Evolutionary conservation across 73 alveolate species (phyloP).

Genomic region (Paraurostyla sp.): DNA sequence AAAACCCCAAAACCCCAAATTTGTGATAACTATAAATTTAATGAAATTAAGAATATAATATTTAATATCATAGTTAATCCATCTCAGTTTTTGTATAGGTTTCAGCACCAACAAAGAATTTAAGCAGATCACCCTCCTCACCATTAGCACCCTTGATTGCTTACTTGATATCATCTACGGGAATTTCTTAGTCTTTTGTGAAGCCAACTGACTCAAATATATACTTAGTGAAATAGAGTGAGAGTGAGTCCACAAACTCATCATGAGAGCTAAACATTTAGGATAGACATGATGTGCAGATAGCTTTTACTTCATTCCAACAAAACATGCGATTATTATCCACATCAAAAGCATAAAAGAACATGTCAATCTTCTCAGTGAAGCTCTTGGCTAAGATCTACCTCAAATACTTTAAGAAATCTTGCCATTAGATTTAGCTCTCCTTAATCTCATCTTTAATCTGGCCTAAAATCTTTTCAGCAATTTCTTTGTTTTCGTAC

Average conservation of each 20-base stretch:
- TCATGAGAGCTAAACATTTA: constrained; percentile 18
- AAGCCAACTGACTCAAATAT: constrained; percentile 47
- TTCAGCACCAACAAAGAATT: constrained; percentile 44
- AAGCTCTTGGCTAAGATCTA: constrained; percentile 28
- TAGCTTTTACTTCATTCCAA: constrained; percentile 31
- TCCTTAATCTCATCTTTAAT: constrained; percentile 10
- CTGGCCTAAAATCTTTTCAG: background rate
- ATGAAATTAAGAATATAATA: no score
- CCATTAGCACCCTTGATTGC: constrained; percentile 34
- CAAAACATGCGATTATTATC: constrained; percentile 14
- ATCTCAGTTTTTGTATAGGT: background rate
- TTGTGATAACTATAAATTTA: no score
- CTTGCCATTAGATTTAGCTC: constrained; percentile 12
- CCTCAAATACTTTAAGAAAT: constrained; percentile 21
- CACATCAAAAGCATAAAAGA: constrained; percentile 54
- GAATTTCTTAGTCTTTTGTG: constrained; percentile 24
- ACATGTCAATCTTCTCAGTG: constrained; percentile 47
- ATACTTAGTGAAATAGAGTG: constrained; percentile 31
- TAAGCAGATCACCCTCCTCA: constrained; percentile 38
- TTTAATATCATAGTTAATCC: background rate
- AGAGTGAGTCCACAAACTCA: constrained; percentile 49
- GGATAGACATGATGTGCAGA: constrained; percentile 11
- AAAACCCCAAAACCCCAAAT: no score
- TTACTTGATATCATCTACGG: constrained; percentile 16
- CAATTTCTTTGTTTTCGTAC: constrained; percentile 47